phyloP scores from a whole-genome alignment of 805 yeast genomes.

The Tetrapisispora nanseiensis region DNA sequence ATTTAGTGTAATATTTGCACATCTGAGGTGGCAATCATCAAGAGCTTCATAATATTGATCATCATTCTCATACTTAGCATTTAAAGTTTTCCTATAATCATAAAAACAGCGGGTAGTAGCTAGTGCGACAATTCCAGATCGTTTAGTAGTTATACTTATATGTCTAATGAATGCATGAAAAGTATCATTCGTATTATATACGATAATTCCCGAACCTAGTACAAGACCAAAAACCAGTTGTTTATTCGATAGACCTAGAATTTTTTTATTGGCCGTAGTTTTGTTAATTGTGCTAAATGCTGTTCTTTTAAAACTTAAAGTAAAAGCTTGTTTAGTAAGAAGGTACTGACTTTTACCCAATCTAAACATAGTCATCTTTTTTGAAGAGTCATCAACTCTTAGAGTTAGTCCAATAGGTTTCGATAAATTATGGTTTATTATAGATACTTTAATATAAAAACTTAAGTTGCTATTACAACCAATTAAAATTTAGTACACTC shows the following conservation, averaged over 20 bases:
- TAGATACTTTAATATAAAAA: no score
- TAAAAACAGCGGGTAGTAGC: slow-evolving; percentile 70
- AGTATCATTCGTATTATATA: slow-evolving; percentile 22
- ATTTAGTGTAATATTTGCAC: slow-evolving; percentile 67
- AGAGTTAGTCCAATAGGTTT: no score
- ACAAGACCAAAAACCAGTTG: background rate
- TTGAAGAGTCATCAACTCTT: no score
- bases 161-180: slow-evolving; percentile 19
- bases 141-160: slow-evolving; percentile 30
- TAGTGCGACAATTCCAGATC: slow-evolving; percentile 52
- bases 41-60: slow-evolving; percentile 46
- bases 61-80: slow-evolving; percentile 32
- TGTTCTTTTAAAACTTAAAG: background rate
- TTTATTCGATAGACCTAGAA: background rate
- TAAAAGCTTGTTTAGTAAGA: no score
- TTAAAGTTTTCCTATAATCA: slow-evolving; percentile 52
- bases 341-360: no score
- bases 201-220: slow-evolving; percentile 10
- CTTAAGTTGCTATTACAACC: no score
- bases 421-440: no score
- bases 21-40: slow-evolving; percentile 55
- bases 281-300: background rate
- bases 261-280: background rate
- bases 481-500: no score
- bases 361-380: background rate